phyloP scores from a whole-genome alignment of 2,329 filamentous ascomycete species.

The Balansia obtecta region DNA sequence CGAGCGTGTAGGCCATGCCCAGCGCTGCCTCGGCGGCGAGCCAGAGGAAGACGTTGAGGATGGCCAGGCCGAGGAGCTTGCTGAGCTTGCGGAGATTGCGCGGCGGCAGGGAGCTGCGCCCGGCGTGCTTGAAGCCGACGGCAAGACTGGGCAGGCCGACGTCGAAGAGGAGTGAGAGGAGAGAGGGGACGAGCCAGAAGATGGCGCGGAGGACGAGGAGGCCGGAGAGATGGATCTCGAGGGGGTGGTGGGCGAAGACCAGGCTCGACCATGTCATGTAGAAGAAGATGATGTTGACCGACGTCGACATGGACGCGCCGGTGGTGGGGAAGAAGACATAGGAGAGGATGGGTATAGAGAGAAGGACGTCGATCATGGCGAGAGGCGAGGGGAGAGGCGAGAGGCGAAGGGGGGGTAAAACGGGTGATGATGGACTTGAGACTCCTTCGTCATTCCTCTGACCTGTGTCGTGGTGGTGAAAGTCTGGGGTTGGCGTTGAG shows the following conservation, averaged over 20 bases:
- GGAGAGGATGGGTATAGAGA: conserved; percentile 61
- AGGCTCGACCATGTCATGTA: conserved; percentile 84
- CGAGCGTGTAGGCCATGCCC: conserved; percentile 22
- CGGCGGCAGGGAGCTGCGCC: conserved; percentile 34
- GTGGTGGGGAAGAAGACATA: conserved; percentile 50
- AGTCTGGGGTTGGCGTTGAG: not conserved
- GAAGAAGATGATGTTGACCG: conserved; percentile 77
- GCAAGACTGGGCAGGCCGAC: conserved; percentile 55
- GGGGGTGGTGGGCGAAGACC: conserved; percentile 60
- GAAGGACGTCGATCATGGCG: conserved; percentile 46
- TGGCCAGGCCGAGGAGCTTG: conserved; percentile 27
- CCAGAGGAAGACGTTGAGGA: conserved; percentile 33
- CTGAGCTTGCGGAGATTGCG: conserved; percentile 23
- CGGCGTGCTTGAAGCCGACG: conserved; percentile 56
- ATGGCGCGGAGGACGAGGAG: conserved; percentile 53
- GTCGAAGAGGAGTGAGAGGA: conserved; percentile 64
- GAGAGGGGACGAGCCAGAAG: conserved; percentile 62
- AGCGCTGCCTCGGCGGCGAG: conserved; percentile 30
- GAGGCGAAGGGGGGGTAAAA: no score
- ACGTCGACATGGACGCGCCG: conserved; percentile 57
- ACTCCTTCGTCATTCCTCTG: not conserved
- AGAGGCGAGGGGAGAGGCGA: no score
- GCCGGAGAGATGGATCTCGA: conserved; percentile 64
- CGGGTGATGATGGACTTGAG: not conserved
- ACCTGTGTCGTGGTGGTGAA: not conserved